Base-by-base conservation (phyloP, 352 stramenopile species). In the Phytophthora megakarya region DNA sequence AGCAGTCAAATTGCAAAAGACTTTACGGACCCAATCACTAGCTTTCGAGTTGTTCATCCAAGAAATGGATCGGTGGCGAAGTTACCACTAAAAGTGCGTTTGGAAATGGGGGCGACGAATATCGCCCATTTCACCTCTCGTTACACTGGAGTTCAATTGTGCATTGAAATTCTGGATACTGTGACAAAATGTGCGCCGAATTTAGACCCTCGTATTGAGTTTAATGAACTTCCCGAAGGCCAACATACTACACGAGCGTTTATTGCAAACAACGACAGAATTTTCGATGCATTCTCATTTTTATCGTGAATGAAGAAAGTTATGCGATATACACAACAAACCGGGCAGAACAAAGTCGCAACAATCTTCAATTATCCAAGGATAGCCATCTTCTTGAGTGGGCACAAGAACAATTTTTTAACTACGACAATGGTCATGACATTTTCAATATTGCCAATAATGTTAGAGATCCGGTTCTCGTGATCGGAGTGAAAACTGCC, bases 401-500 rank as follows among this genome's bases (percentile, higher is more conserved):
- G 53, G 53, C 53, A 25, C 30, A 61, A 32, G 28, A 49, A 16
- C 43, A 47, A 13, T n/a, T n/a, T n/a, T n/a, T n/a, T n/a, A 43
- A 53, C 9, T 5, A 15, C 33, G 33, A 39, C n/a, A n/a, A n/a
- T n/a, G n/a, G n/a, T n/a, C n/a, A n/a, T n/a, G n/a, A n/a, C n/a
- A n/a, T n/a, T n/a, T n/a, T n/a, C n/a, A n/a, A n/a, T n/a, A n/a
- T n/a, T n/a, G n/a, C n/a, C n/a, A n/a, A n/a, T n/a, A 13, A 28
- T 28, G 39, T 6, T 16, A 8, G 16, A 13, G 44, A 44, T 11
- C 26, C 22, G 3, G 3, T 60, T 6, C 44, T 86, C 0, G 30
- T 86, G 1, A 78, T 87, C 22, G 80, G 80, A 2, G 60, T 87
- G 48, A 87, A 87, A 44, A 76, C 67, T 1, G 76, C 67, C n/a